Evolutionary conservation across 495 filamentous ascomycete species (phyloP), one percentile per base, ranked within the genome.

Genomic region (Penicillium samsonianum): DNA sequence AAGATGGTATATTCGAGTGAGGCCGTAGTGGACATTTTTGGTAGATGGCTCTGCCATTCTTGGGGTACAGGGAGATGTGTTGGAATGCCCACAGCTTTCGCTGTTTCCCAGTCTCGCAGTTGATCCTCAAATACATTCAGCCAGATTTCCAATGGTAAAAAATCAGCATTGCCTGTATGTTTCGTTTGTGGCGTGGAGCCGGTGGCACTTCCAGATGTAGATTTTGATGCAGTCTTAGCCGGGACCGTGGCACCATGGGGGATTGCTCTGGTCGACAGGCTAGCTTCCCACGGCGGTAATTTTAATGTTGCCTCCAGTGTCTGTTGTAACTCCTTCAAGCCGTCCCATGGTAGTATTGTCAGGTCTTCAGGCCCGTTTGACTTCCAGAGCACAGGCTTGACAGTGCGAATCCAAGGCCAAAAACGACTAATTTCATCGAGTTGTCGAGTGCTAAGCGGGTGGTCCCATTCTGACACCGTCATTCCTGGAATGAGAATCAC

Each of bases 91-190:
- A 97, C 80, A 2, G 89, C 86, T 48, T 82, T 87, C 16, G 92
- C 87, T 3, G 91, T 79, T 72, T 96, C 92, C 92, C 92, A 97
- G 67, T 97, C 92, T 16, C 84, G 83, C 16, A 91, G 80, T 23
- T 78, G 73, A 60, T 87, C 85, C 61, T 94, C 87, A 41, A 97
- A 85, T 23, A 97, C 87, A 45, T 90, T 87, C 26, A 88, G 83
- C 92, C 92, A 96, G 23, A 97, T 78, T 69, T 97, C 92, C 0
- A 88, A 83, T 1, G 92, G 92, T 0, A 97, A 74, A 7, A 67
- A 71, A 17, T 50, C 65, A 1, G 60, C 61, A 19, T 62, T 69
- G 7, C 48, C 50, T 57, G 70, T 64, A 9, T 52, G 31, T 17
- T 60, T 68, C 19, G 50, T 65, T 54, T 61, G 79, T 56, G 62